Conservation (phyloP, 2,329 filamentous ascomycete genomes). For the Cryphonectria japonica region DNA sequence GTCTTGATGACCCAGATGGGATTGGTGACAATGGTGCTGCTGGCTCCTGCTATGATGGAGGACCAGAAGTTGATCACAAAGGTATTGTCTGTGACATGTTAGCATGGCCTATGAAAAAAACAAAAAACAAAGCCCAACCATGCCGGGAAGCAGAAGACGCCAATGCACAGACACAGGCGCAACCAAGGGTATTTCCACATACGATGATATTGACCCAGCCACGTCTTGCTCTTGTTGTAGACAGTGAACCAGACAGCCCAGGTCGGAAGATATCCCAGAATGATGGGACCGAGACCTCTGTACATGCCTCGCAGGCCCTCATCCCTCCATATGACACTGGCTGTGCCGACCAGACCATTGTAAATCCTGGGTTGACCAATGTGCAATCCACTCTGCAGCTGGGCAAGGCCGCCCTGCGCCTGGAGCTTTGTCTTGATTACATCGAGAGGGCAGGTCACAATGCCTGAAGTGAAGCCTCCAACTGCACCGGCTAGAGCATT, state of each 20-base stretch:
- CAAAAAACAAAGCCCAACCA: neutral
- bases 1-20: conserved; percentile 99
- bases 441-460: conserved; percentile 95
- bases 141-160: neutral
- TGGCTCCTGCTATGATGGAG: conserved; percentile 86
- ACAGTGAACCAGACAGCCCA: conserved; percentile 99
- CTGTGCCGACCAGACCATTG: conserved; percentile 84
- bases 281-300: conserved; percentile 88
- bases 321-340: conserved; percentile 80
- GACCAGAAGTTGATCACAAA: conserved; percentile 85
- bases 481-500: conserved; percentile 86
- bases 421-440: conserved; percentile 99
- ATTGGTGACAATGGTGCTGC: conserved; percentile 92
- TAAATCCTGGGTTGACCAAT: conserved; percentile 68
- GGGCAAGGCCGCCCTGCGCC: conserved; percentile 83
- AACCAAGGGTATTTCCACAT: conserved; percentile 34
- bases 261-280: conserved; percentile 93
- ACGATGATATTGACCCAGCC: conserved; percentile 70
- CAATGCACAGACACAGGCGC: neutral
- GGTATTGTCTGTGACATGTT: conserved; percentile 62
- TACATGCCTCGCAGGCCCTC: conserved; percentile 93
- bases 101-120: conserved; percentile 29
- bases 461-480: conserved; percentile 88
- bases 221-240: conserved; percentile 86
- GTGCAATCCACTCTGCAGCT: conserved; percentile 52